Evolutionary conservation across 345 rosid species (phyloP).

Genomic region (Cochlearia excelsa): DNA sequence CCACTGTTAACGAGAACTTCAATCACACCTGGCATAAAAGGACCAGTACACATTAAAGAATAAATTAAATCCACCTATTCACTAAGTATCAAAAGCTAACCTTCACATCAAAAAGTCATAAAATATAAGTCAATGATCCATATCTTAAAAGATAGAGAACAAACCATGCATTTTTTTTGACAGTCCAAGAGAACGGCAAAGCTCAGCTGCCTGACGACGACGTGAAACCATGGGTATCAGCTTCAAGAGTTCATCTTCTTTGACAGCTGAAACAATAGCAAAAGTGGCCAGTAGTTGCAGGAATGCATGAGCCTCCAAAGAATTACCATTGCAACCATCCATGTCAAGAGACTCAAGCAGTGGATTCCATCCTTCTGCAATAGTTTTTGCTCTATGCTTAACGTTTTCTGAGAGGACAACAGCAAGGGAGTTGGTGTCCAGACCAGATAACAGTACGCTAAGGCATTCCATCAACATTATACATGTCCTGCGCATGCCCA

Average conservation of each 20-base stretch:
- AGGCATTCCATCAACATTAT: conserved; percentile 99
- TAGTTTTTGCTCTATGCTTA: conserved; percentile 68
- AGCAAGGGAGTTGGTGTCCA: conserved; percentile 45
- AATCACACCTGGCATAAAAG: conserved; percentile 58
- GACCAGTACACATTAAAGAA: background rate
- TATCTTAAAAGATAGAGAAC: conserved; percentile 30
- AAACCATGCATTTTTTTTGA: conserved; percentile 94
- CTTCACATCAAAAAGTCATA: conserved; percentile 1
- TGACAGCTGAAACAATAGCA: conserved; percentile 74
- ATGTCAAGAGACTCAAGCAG: conserved; percentile 69
- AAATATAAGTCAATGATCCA: background rate
- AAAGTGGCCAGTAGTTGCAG: conserved; percentile 91
- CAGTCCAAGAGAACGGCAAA: conserved; percentile 85
- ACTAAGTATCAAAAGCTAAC: conserved; percentile 5
- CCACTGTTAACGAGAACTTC: conserved; percentile 78
- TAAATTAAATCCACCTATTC: conserved; percentile 1
- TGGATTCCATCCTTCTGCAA: conserved; percentile 92
- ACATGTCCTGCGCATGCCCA: conserved; percentile 95
- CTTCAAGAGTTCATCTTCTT: conserved; percentile 65
- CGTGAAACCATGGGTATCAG: conserved; percentile 97
- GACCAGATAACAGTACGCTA: conserved; percentile 55
- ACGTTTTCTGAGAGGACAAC: conserved; percentile 61
- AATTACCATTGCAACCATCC: conserved; percentile 90
- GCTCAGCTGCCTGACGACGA: conserved; percentile 94
- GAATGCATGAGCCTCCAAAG: conserved; percentile 99